Evolutionary conservation across 306 rosid genomes (phyloP).

Genomic region (Trifolium subterraneum): DNA sequence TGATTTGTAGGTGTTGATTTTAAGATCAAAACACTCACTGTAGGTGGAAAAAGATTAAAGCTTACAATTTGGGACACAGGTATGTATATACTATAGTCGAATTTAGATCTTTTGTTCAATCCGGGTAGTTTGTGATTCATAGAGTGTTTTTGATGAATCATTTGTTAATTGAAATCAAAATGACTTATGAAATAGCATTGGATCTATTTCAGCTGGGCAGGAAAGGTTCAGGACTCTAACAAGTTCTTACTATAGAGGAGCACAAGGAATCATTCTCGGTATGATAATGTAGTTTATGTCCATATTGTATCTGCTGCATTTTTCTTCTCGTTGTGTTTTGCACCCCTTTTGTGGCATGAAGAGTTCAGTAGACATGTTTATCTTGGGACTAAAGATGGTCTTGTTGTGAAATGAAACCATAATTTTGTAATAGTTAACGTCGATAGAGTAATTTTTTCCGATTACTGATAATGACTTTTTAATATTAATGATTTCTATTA

Average conservation of each 20-base stretch:
- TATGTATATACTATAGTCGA: constrained; percentile 22
- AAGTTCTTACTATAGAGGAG: constrained; percentile 85
- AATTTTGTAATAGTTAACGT: constrained; percentile 20
- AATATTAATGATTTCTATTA: constrained; percentile 22
- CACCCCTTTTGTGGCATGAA: no score
- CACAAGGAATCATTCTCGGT: constrained; percentile 97
- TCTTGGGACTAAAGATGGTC: constrained; percentile 26
- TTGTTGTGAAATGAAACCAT: constrained; percentile 1
- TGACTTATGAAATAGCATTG: constrained; percentile 34
- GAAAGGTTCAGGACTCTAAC: constrained; percentile 93
- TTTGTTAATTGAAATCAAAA: constrained; percentile 17
- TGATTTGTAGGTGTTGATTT: constrained; percentile 86
- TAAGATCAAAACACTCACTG: constrained; percentile 84
- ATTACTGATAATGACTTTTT: constrained; percentile 23
- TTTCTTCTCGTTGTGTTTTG: no score
- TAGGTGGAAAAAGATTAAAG: constrained; percentile 86
- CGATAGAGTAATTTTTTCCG: constrained; percentile 11
- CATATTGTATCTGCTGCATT: not conserved
- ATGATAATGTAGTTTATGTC: constrained; percentile 31
- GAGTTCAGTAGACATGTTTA: not conserved
- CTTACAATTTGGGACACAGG: constrained; percentile 99
- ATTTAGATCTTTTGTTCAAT: constrained; percentile 15
- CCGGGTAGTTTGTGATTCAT: not conserved
- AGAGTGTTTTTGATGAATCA: constrained; percentile 41
- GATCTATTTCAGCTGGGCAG: constrained; percentile 89